Percentiles rank a stretch among this genome's conserved stretches.
These are phyloP conservation scores for Helichrysum umbraculigerum DNA, from an alignment of 129 eudicot species.

Conservation along the genomic window DNA sequence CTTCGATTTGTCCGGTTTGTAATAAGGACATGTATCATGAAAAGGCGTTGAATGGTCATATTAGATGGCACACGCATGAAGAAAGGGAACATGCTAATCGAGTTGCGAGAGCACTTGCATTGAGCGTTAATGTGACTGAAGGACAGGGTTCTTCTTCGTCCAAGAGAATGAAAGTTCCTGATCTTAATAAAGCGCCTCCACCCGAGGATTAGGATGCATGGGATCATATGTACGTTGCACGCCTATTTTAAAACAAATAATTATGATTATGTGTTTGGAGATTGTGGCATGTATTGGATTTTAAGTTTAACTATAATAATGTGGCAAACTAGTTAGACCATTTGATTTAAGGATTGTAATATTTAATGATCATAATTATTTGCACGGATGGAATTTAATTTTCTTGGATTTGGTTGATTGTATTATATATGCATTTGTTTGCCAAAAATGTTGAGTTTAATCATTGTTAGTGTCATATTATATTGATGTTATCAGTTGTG, in stretches of 20 bases:
- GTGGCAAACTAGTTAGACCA: not conserved
- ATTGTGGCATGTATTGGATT: not conserved
- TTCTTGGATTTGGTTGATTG: not conserved
- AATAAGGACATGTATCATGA: not conserved
- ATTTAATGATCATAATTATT: not conserved
- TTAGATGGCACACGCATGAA: not conserved
- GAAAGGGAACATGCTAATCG: not conserved
- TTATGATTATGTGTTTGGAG: not conserved
- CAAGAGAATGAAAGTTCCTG: not conserved
- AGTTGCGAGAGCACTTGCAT: not conserved
- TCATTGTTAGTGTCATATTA: too few species aligned
- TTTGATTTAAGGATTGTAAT: not conserved
- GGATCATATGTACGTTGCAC: not conserved
- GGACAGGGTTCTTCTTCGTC: not conserved
- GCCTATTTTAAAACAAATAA: not conserved
- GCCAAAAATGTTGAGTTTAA: too few species aligned
- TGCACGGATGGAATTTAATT: not conserved
- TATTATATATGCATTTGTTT: not conserved
- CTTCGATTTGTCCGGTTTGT: not conserved
- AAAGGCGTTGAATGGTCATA: not conserved
- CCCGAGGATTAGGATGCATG: not conserved
- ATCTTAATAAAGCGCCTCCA: not conserved
- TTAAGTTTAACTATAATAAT: too few species aligned
- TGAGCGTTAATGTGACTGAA: not conserved
- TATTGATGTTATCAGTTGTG: not conserved